Base-by-base conservation (phyloP, 306 rosid genomes). In the Quercus gilva region DNA sequence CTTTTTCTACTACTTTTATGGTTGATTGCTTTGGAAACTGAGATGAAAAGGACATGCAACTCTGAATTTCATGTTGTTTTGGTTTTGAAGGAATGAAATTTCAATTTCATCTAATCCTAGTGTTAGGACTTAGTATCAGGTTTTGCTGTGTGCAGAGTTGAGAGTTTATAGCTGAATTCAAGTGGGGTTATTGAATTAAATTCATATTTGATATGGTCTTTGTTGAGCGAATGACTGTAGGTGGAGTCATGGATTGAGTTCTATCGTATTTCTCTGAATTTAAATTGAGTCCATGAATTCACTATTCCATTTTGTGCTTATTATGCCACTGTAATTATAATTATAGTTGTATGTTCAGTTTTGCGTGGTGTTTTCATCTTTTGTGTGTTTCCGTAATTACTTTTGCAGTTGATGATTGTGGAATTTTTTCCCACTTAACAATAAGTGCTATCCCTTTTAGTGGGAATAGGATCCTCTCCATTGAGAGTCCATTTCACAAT, bases 181-280 rank as follows among this genome's bases (percentile, higher is more conserved):
- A 1, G 26, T 25, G 26, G 26, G 26, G 26, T 25, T 25, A 25
- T 25, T 25, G 26, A 25, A 25, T 25, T 25, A 25, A 25, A 25
- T 25, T 25, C 26, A 25, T 25, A 25, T 25, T 25, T 25, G 26
- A 25, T 25, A 25, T 25, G 26, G 26, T 25, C 26, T 25, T 25
- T 25, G 26, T 25, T 25, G 26, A 25, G 26, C 4, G 33, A 5
- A 0, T 74, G 89, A 84, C 86, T 77, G 26, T 25, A 25, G 26
- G 26, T 25, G 26, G 26, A 25, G 26, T 25, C 26, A 25, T 25
- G 26, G 26, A 25, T 25, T 89, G 70, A 79, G 94, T 76, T 77
- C 57, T 78, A 33, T 33, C 11, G 4, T 14, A 12, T 19, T 51
- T 19, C 26, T 79, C 33, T 77, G 23, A 57, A 57, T 60, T 15